Base-by-base conservation (phyloP, 2,329 filamentous ascomycete species). In the Cladophialophora yegresii region DNA sequence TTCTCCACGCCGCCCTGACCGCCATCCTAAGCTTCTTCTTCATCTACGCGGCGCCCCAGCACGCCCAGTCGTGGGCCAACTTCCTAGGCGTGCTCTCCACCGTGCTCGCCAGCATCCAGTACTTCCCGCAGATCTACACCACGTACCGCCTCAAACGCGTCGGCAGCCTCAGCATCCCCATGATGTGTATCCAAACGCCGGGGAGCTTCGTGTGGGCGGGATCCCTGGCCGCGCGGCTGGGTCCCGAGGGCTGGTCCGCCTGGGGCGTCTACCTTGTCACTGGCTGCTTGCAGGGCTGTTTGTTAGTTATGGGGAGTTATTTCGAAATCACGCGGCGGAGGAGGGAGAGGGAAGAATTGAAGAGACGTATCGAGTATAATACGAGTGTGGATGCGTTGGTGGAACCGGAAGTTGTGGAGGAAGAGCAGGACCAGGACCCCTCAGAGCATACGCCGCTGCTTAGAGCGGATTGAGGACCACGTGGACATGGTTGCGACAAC, bases 171-270 rank as follows among this genome's bases (percentile, higher is more conserved):
- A 96, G 92, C 73, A 95, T 99, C 62, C 89, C 92, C 4, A 98
- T 97, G 89, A 98, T 99, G 93, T 90, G 90, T 75, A 96, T 99
- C 36, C 95, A 99, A 77, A 97, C 93, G 0, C 95, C 95, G 0
- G 95, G 95, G 0, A 92, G 92, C 64, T 88, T 96, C 71, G 80
- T 99, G 6, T 98, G 96, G 79, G 92, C 93, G 0, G 88, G 84
- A 12, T 97, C 92, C 75, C 79, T 99, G 50, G 92, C 89, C 57
- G 86, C 85, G 7, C 85, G 95, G 53, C 83, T 97, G 22, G 95
- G 95, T 0, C 83, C 82, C 72, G 87, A 84, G 36, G 93, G 93
- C 0, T 99, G 95, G 95, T 97, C 93, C 77, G 92, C 92, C 0
- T 99, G 95, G 95, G 88, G 92, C 9, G 88, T 98, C 13, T 96